These are phyloP conservation scores for Colletotrichum tofieldiae DNA, from an alignment of 2,329 filamentous ascomycete species.

Conservation along the genomic window DNA sequence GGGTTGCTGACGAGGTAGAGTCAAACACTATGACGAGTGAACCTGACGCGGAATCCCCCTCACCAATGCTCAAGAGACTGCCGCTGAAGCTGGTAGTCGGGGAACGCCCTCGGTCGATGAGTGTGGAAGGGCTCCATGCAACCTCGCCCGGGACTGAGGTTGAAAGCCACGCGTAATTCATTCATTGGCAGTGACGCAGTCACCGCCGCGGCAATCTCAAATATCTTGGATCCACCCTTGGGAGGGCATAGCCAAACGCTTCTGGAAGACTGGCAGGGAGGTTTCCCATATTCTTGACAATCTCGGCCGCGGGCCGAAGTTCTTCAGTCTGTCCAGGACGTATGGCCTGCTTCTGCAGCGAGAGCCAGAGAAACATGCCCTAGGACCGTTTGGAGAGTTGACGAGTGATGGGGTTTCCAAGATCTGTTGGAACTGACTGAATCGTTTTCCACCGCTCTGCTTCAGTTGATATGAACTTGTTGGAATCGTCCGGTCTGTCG, in stretches of 20 bases:
- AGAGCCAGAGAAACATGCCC: neutral
- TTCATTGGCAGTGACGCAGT: neutral
- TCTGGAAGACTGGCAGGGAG: neutral
- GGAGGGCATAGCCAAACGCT: neutral
- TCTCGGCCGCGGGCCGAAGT: neutral
- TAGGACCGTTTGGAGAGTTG: neutral
- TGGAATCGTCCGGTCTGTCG: neutral
- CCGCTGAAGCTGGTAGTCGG: neutral
- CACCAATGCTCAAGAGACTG: neutral
- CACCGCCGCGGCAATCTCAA: neutral
- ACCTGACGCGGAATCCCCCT: neutral
- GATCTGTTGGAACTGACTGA: neutral
- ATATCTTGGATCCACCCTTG: neutral
- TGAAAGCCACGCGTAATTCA: neutral
- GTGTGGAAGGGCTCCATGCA: neutral
- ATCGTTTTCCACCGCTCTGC: neutral
- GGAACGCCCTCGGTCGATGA: neutral
- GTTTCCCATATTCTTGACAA: neutral
- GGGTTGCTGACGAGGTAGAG: too few species aligned
- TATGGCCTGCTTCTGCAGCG: neutral
- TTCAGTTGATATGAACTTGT: neutral
- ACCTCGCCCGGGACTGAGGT: neutral
- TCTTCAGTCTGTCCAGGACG: neutral
- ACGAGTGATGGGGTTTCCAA: neutral
- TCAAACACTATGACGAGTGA: neutral